Base-by-base conservation (phyloP, 2,329 filamentous ascomycete genomes). In the Talaromyces piceae region DNA sequence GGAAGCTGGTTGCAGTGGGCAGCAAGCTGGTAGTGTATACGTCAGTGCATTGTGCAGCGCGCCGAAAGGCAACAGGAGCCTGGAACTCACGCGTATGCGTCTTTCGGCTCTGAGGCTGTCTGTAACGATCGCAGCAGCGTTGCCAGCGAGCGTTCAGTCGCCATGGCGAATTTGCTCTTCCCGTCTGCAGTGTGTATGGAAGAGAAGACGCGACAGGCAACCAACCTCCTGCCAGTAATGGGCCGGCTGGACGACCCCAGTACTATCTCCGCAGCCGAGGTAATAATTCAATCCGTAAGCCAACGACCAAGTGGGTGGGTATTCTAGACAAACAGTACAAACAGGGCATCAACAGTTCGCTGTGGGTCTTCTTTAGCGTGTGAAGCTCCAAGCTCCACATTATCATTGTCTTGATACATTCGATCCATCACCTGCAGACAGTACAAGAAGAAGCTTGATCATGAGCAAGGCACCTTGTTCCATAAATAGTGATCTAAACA, bases 111-210 rank as follows among this genome's bases (percentile, higher is more conserved):
- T 2, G 79, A 75, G 44, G 78, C 76, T 5, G 76, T 77, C 62
- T 83, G 81, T 33, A 84, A 69, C 27, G 81, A 81, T 56, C 81
- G 73, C 58, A 85, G 64, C 18, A 84, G 71, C 37, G 79, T 81
- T 47, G 77, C 77, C 27, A 84, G 63, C 43, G 83, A 78, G 58
- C 80, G 74, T 67, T 84, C 81, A 55, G 78, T 79, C 44, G 78
- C 75, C 79, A 82, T 82, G 6, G 54, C 56, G 50, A 45, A 48
- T 30, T n/a, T n/a, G n/a, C n/a, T 11, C 30, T 31, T n/a, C 18
- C 31, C 22, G n/a, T 22, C 44, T 25, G 22, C 11, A 45, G 8
- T n/a, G 11, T 43, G 9, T 25, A 25, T n/a, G 39, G 39, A 9
- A 43, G 22, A 37, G 33, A 37, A 37, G 33, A 20, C 20, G 33